These are phyloP conservation scores for Dryadomyces quercus-mongolicae DNA, from an alignment of 2,329 filamentous ascomycete species.

Conservation along the genomic window DNA sequence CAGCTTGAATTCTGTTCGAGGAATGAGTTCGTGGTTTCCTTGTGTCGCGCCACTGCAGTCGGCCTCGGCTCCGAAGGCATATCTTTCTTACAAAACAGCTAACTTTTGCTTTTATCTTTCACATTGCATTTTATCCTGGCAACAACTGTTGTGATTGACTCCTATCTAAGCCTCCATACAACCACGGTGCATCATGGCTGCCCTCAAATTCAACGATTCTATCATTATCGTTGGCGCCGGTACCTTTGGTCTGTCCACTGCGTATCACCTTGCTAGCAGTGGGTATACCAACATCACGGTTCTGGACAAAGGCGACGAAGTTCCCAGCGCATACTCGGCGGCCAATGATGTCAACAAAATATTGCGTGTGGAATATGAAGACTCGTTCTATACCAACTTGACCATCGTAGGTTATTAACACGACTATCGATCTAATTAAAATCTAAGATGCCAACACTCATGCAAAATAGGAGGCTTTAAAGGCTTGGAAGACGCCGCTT, in stretches of 20 bases:
- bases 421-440: background rate
- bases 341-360: constrained; percentile 37
- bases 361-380: constrained; percentile 45
- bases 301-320: constrained; percentile 24
- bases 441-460: too few species aligned
- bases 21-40: too few species aligned
- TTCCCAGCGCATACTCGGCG: background rate
- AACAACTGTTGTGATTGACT: too few species aligned
- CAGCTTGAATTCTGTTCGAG: too few species aligned
- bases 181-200: too few species aligned
- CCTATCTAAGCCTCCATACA: too few species aligned
- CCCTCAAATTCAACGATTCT: background rate
- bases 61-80: too few species aligned
- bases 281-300: background rate
- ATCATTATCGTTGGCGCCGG: background rate
- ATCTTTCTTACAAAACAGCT: too few species aligned
- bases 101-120: too few species aligned
- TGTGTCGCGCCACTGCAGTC: too few species aligned
- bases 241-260: background rate
- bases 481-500: constrained; percentile 38
- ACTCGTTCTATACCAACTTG: constrained; percentile 41
- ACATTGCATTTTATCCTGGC: too few species aligned
- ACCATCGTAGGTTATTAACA: constrained; percentile 28
- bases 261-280: background rate
- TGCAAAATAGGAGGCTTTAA: constrained; percentile 31